Evolutionary conservation across 371 early-diverging fungal genomes (phyloP).

Genomic region (Thermomucor indicae-seudaticae): DNA sequence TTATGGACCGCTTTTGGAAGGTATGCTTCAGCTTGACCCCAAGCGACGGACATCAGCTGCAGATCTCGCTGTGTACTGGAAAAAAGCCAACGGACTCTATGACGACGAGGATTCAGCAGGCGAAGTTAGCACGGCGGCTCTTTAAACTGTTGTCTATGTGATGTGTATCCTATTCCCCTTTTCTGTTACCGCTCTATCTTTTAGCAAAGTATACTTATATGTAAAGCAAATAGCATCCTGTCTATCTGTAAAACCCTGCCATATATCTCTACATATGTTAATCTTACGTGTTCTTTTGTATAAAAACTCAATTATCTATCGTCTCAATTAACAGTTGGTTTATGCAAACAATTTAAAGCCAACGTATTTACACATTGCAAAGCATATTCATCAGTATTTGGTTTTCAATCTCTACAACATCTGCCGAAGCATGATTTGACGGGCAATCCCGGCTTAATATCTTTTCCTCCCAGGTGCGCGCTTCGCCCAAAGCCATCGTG

Average conservation of each 20-base stretch:
- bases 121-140: background rate
- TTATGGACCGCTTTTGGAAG: constrained; percentile 5
- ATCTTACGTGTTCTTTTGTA: background rate
- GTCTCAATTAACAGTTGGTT: background rate
- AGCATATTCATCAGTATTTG: constrained; percentile 43
- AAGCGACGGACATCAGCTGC: constrained; percentile 2
- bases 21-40: constrained; percentile 14
- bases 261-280: no score
- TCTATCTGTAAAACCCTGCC: no score
- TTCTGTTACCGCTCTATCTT: no score
- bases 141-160: no score
- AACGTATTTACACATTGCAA: constrained; percentile 16
- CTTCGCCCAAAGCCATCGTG: constrained; percentile 30
- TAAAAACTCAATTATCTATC: no score
- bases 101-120: constrained; percentile 4
- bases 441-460: constrained; percentile 23
- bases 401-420: constrained; percentile 46
- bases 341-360: background rate
- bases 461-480: constrained; percentile 30
- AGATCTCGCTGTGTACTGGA: constrained; percentile 7
- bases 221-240: no score
- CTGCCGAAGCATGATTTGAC: constrained; percentile 42
- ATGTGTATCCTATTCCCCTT: no score
- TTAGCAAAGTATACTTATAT: no score
- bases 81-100: constrained; percentile 8